Conservation (phyloP, 2,329 filamentous ascomycete genomes). For the Pyrenophora tritici-repentis region DNA sequence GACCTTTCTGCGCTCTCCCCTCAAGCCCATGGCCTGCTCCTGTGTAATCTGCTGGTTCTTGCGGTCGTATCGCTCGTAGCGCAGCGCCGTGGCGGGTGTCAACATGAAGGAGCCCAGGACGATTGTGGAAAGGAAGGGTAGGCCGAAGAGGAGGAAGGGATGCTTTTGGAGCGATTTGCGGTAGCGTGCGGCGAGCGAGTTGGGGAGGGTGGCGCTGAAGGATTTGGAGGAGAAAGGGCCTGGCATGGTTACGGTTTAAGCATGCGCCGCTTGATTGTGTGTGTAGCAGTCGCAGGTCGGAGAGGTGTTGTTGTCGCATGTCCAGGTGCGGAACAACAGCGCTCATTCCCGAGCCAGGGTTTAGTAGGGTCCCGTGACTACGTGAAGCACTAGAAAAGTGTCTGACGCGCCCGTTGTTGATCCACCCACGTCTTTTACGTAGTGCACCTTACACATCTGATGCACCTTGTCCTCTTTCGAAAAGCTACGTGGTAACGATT, state of each 20-base stretch:
- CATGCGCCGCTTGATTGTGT: background rate
- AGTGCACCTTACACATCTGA: background rate
- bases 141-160: slow-evolving; percentile 89
- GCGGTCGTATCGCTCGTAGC: slow-evolving; percentile 91
- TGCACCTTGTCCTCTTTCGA: background rate
- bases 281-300: background rate
- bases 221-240: slow-evolving; percentile 69
- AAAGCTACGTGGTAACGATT: background rate
- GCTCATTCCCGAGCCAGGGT: slow-evolving; percentile 16
- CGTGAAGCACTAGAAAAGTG: slow-evolving; percentile 14
- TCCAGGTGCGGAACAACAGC: slow-evolving; percentile 10
- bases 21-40: slow-evolving; percentile 84
- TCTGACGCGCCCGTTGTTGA: slow-evolving; percentile 20
- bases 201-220: slow-evolving; percentile 60
- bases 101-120: slow-evolving; percentile 91
- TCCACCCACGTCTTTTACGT: slow-evolving; percentile 1
- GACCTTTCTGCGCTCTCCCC: slow-evolving; percentile 70
- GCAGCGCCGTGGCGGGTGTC: slow-evolving; percentile 88
- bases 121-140: slow-evolving; percentile 90
- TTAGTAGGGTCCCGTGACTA: slow-evolving; percentile 32
- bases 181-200: slow-evolving; percentile 75
- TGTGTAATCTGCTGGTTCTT: slow-evolving; percentile 83
- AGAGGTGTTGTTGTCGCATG: background rate
- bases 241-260: slow-evolving; percentile 24
- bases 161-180: slow-evolving; percentile 74